These are phyloP conservation scores for Elsinoe arachidis DNA, from an alignment of 2,329 filamentous ascomycete genomes.

Conservation along the genomic window DNA sequence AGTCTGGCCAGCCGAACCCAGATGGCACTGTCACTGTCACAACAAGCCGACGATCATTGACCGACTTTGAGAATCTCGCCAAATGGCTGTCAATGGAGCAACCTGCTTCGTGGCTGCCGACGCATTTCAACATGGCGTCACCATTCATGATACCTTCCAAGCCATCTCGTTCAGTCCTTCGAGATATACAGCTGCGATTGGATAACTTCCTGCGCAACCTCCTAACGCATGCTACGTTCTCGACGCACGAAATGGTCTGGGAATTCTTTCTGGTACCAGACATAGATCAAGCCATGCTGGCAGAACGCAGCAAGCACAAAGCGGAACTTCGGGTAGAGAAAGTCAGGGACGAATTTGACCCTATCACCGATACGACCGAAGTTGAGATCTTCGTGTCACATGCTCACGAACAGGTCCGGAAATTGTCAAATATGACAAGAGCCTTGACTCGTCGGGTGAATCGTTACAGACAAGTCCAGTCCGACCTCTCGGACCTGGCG, in stretches of 20 bases:
- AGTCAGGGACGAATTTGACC: constrained; percentile 80
- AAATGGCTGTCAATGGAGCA: constrained; percentile 79
- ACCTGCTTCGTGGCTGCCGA: constrained; percentile 89
- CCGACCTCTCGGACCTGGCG: constrained; percentile 62
- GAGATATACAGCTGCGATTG: constrained; percentile 77
- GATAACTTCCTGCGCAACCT: constrained; percentile 84
- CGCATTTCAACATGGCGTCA: constrained; percentile 65
- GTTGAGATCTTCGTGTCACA: constrained; percentile 90
- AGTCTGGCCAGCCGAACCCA: constrained; percentile 80
- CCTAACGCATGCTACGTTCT: constrained; percentile 80
- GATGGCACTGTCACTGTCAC: constrained; percentile 84
- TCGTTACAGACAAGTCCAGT: constrained; percentile 54
- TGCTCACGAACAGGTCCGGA: constrained; percentile 79
- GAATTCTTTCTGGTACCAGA: constrained; percentile 98
- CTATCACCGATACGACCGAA: constrained; percentile 69
- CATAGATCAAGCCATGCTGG: constrained; percentile 81
- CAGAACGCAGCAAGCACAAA: constrained; percentile 78
- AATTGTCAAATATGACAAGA: constrained; percentile 74
- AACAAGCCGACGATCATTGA: constrained; percentile 77
- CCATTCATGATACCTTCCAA: constrained; percentile 91
- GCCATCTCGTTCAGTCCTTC: constrained; percentile 75
- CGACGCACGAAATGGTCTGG: constrained; percentile 96
- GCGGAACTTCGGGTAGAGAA: constrained; percentile 74
- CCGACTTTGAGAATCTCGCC: constrained; percentile 85
- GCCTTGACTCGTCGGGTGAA: constrained; percentile 74